Evolutionary conservation across 208 protist species (phyloP), one percentile per base, ranked within the genome.

Genomic region (Polymyxa betae): DNA sequence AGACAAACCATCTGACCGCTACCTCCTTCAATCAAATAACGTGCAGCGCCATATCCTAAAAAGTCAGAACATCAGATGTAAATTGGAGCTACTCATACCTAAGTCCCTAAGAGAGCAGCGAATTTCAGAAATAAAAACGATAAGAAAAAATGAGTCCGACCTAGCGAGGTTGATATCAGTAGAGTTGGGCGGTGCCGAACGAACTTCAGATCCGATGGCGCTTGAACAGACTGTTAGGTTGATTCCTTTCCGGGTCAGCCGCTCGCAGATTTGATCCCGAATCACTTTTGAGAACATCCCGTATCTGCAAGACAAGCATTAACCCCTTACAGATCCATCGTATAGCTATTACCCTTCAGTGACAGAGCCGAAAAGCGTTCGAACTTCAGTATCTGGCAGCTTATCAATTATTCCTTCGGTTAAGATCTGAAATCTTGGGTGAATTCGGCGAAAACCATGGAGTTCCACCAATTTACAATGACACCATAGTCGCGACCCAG

Each of bases 131-230:
- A 60, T 60, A 24, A 5, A 29, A 29, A 60, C 5, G 24, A 60
- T 29, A 60, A 5, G 49, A 5, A 24, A 60, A 60, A 60, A 60
- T 60, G 12, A 60, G 24, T 60, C 24, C 5, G 24, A 60, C 49
- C 49, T 35, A 5, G 72, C 72, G 16, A 82, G n/a, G 72, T 82
- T 82, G 35, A 82, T 82, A 43, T 82, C 72, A 43, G 72, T 35
- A 35, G 72, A 82, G 40, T 82, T 82, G n/a, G 72, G 72, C 5
- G 72, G 72, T n/a, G 72, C 72, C n/a, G 72, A 82, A 5, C 72
- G 72, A 43, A 82, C 35, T 43, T 82, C 72, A n/a, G 72, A 82
- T 82, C 72, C 72, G 72, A 82, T 82, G 72, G 10, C 35, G 72
- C 72, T 82, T 20, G 5, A 20, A 82, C n/a, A 35, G n/a, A 82